These are phyloP conservation scores for Fonsecaea nubica DNA, from an alignment of 2,329 filamentous ascomycete genomes.

Conservation along the genomic window DNA sequence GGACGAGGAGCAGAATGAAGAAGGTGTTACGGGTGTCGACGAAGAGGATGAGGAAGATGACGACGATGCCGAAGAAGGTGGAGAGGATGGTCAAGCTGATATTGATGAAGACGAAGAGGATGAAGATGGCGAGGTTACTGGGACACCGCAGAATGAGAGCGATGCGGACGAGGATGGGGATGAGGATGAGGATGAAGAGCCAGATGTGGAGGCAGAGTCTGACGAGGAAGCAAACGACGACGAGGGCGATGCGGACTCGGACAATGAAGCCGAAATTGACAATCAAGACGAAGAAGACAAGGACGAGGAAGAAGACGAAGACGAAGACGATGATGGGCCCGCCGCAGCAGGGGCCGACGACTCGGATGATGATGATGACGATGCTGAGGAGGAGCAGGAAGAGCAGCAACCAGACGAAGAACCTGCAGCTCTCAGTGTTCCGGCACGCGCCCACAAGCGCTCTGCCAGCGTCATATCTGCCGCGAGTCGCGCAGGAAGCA, in stretches of 20 bases:
- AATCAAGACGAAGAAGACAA: conserved; percentile 26
- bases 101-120: conserved; percentile 35
- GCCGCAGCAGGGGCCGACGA: background rate
- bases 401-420: background rate
- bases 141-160: conserved; percentile 13
- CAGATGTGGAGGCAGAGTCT: conserved; percentile 23
- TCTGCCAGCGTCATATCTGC: conserved; percentile 82
- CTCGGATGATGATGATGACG: conserved; percentile 14
- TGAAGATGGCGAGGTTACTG: conserved; percentile 41
- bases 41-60: conserved; percentile 28
- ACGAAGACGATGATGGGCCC: conserved; percentile 15
- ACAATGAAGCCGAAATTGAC: conserved; percentile 30
- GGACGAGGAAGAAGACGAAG: conserved; percentile 14
- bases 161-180: conserved; percentile 25
- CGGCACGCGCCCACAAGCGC: conserved; percentile 65
- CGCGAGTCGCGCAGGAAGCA: conserved; percentile 54
- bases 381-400: conserved; percentile 11
- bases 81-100: conserved; percentile 18
- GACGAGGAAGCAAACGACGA: conserved; percentile 25
- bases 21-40: conserved; percentile 24
- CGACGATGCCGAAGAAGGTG: conserved; percentile 23
- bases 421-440: background rate
- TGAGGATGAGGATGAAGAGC: conserved; percentile 18
- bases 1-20: conserved; percentile 18
- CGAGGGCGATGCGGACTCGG: conserved; percentile 19